Evolutionary conservation across 1,284 basidiomycete species (phyloP).

Genomic region (Thelephora terrestris): DNA sequence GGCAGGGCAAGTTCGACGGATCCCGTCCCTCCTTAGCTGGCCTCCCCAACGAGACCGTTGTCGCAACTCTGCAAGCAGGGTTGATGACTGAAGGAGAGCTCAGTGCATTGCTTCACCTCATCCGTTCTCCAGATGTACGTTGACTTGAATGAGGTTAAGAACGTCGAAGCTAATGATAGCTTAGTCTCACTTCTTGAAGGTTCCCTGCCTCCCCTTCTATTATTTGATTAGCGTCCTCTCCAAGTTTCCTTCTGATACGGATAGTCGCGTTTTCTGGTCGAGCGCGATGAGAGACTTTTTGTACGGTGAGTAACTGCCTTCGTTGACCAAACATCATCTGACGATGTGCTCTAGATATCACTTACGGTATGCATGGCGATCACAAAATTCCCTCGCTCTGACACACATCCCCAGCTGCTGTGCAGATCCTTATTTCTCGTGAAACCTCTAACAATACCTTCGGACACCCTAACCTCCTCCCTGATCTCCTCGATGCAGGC

Average conservation of each 20-base stretch:
- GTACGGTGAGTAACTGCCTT: constrained; percentile 39
- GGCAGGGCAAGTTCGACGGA: constrained; percentile 67
- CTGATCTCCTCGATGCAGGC: constrained; percentile 42
- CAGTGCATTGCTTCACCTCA: constrained; percentile 50
- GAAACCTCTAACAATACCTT: constrained; percentile 26
- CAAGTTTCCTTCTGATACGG: constrained; percentile 65
- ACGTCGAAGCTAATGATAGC: constrained; percentile 4
- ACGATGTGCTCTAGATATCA: constrained; percentile 16
- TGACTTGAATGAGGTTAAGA: constrained; percentile 2
- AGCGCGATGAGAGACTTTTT: constrained; percentile 46
- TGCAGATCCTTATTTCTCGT: constrained; percentile 24
- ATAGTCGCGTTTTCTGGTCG: constrained; percentile 65
- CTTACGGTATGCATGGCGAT: constrained; percentile 15
- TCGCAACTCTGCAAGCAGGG: constrained; percentile 46
- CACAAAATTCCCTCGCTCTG: constrained; percentile 3
- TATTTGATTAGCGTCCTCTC: constrained; percentile 57
- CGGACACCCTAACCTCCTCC: constrained; percentile 30
- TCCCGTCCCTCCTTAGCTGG: constrained; percentile 54
- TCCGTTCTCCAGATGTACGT: constrained; percentile 65
- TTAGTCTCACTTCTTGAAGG: constrained; percentile 76
- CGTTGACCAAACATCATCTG: background rate
- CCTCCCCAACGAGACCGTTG: constrained; percentile 43
- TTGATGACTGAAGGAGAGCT: constrained; percentile 58
- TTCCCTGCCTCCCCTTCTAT: constrained; percentile 69
- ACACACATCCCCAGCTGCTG: constrained; percentile 18